These are phyloP conservation scores for Kwoniella sp. DNA, from an alignment of 768 basidiomycete genomes.

Conservation along the genomic window DNA sequence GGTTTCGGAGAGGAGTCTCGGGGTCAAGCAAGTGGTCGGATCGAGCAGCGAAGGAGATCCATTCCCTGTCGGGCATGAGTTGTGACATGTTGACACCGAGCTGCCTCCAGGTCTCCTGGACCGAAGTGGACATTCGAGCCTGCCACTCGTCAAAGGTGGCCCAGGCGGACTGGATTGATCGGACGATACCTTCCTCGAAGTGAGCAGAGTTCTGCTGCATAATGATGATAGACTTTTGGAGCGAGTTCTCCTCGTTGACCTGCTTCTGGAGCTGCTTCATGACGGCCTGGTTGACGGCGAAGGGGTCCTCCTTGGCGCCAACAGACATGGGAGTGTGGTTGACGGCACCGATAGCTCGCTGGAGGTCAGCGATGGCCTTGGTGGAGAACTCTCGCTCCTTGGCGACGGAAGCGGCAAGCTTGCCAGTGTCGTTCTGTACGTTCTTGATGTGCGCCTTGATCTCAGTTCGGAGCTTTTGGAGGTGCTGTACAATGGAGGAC, in stretches of 20 bases:
- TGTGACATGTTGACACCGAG: constrained; percentile 75
- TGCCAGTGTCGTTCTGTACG: constrained; percentile 93
- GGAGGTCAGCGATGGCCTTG: constrained; percentile 80
- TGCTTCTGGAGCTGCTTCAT: constrained; percentile 61
- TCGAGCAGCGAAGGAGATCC: constrained; percentile 91
- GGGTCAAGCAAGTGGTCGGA: constrained; percentile 95
- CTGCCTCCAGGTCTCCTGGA: constrained; percentile 72
- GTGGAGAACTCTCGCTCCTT: constrained; percentile 88
- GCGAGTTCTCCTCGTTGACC: constrained; percentile 94
- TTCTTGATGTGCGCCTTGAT: constrained; percentile 98
- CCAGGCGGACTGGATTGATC: constrained; percentile 94
- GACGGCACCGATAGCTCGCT: constrained; percentile 81
- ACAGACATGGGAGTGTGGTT: constrained; percentile 93
- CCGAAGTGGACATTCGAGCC: constrained; percentile 71
- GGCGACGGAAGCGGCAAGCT: constrained; percentile 84
- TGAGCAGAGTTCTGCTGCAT: constrained; percentile 97
- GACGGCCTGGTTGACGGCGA: constrained; percentile 58
- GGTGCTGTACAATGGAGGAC: constrained; percentile 93
- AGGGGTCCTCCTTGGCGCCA: constrained; percentile 78
- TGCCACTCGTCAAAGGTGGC: constrained; percentile 84
- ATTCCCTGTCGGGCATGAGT: constrained; percentile 84
- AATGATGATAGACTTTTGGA: constrained; percentile 96
- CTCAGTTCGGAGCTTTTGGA: constrained; percentile 89
- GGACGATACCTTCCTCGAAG: constrained; percentile 95
- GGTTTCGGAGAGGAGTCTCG: constrained; percentile 76